Evolutionary conservation across 306 rosid genomes (phyloP).

Genomic region (Trifolium fragiferum): DNA sequence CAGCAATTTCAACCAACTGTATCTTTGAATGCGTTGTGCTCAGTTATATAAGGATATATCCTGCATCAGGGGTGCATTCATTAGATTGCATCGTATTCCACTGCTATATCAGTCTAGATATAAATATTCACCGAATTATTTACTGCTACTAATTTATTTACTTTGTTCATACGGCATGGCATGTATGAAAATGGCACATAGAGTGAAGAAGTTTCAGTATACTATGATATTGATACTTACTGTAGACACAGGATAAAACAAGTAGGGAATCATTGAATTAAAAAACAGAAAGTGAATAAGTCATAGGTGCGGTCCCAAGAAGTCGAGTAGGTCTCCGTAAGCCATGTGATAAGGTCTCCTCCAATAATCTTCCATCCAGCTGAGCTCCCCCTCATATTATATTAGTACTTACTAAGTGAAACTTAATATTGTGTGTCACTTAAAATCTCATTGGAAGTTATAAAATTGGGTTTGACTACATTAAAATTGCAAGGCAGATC

Average conservation of each 20-base stretch:
- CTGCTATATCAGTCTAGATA: not conserved
- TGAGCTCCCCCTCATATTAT: not conserved
- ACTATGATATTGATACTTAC: not conserved
- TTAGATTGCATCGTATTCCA: not conserved
- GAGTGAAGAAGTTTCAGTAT: not conserved
- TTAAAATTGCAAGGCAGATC: too few relatives aligned
- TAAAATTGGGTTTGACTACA: too few relatives aligned
- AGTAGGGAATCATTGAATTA: not conserved
- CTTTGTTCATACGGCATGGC: not conserved
- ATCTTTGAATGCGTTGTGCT: not conserved
- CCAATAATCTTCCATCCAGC: not conserved
- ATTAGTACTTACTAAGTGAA: too few relatives aligned
- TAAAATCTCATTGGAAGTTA: too few relatives aligned
- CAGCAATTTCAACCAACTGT: not conserved
- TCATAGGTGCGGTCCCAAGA: not conserved
- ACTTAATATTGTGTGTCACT: too few relatives aligned
- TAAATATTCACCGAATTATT: not conserved
- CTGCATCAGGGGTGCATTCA: not conserved
- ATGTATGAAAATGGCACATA: constrained; percentile 3
- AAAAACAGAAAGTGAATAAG: not conserved
- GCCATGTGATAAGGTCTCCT: constrained; percentile 2
- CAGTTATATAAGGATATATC: not conserved
- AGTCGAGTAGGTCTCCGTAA: not conserved
- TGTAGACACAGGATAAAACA: not conserved
- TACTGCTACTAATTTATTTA: not conserved